Percentiles rank a stretch among this genome's conserved stretches.
Evolutionary conservation across 2,329 filamentous ascomycete genomes (phyloP).

Genomic region (Pseudohalonectria lignicola): DNA sequence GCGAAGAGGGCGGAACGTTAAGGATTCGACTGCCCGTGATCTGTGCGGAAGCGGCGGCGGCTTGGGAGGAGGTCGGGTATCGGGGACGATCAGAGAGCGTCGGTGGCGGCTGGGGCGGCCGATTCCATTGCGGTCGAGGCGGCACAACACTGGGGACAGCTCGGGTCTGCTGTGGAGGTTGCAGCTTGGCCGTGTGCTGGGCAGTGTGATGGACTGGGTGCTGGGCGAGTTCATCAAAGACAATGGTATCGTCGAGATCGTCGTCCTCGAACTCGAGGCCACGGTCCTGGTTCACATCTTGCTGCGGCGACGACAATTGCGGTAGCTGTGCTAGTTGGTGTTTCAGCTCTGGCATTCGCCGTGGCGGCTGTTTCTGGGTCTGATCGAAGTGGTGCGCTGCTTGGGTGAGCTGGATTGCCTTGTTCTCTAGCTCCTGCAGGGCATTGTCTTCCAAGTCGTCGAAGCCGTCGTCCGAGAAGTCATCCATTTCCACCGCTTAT

Average conservation of each 20-base stretch:
- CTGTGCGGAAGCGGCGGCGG: not conserved
- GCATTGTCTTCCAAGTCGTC: constrained; percentile 47
- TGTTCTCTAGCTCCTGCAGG: constrained; percentile 52
- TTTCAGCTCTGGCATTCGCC: too few species aligned
- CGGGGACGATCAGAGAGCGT: constrained; percentile 5
- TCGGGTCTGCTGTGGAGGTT: constrained; percentile 7
- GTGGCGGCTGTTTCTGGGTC: too few species aligned
- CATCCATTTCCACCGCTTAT: constrained; percentile 29
- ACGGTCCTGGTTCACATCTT: constrained; percentile 18
- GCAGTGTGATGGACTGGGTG: constrained; percentile 13
- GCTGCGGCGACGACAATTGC: constrained; percentile 5
- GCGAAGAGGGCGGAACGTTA: not conserved
- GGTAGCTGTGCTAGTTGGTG: too few species aligned
- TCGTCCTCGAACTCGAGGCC: constrained; percentile 39
- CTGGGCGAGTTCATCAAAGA: constrained; percentile 35
- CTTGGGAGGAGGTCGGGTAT: constrained; percentile 5
- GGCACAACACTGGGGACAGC: too few species aligned
- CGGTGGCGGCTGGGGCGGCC: constrained; percentile 3
- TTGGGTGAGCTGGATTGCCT: constrained; percentile 51
- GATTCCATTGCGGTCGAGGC: not conserved
- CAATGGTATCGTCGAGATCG: constrained; percentile 46
- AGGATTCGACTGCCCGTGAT: not conserved
- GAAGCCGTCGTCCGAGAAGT: constrained; percentile 53
- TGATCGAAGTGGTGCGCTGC: constrained; percentile 19
- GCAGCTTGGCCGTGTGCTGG: constrained; percentile 4